Base-by-base conservation (phyloP, 805 yeast genomes). In the Suhomyces tanzawaensis region DNA sequence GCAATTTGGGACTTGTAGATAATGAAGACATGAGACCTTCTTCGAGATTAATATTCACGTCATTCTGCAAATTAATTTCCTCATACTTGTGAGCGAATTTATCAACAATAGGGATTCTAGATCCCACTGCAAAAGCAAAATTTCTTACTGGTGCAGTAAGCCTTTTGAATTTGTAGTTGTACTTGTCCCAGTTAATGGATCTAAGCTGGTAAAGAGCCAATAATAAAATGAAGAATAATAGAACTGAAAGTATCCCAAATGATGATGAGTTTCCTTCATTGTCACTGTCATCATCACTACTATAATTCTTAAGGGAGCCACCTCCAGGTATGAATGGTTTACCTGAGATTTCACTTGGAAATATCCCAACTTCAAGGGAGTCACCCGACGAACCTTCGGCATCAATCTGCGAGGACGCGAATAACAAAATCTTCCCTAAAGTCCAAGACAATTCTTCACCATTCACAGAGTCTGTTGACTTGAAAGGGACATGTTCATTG, bases 361-460 rank as follows among this genome's bases (percentile, higher is more conserved):
- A 51, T 12, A 74, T 60, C 3, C 77, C 79, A 15, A 66, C 57
- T 1, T 54, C 36, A 19, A 38, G 18, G 4, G 33, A 37, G 1
- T 16, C 13, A 7, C 40, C 34, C 8, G 49, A 52, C 4, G 48
- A 40, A 2, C 34, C 15, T 2, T 44, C 16, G 4, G 66, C 57
- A 2, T 32, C 19, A 5, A 86, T 71, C 45, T 79, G 81, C 12
- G 90, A 77, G 0, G 95, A 80, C 0, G 96, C 96, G 57, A 81
- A 86, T 9, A 91, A 58, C 3, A 93, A 57, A 19, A 90, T 88
- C 52, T 85, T 82, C 4, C 99, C 99, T 24, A 93, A 58, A 0
- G 98, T 91, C 99, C 99, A 93, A 0, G 96, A 85, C 13, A 93
- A 66, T 48, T 93, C 99, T 4, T 80, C 77, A 2, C 95, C 96